Conservation (phyloP, 257 asterid genomes). For the Forsythia suspensa region DNA sequence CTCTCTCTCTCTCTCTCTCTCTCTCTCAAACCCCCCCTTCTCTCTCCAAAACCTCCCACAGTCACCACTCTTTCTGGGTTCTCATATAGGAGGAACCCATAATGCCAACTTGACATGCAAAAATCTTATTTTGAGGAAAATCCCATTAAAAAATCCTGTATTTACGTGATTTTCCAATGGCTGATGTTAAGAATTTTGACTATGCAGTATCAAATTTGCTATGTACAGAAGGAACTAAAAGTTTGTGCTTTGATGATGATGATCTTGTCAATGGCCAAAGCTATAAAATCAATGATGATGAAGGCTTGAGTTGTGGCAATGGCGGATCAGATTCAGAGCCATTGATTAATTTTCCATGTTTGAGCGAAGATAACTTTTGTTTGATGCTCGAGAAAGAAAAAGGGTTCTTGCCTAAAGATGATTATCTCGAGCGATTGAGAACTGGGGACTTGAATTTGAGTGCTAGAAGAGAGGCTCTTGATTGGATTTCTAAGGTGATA, state of each 20-base stretch:
- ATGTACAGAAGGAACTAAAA: constrained; percentile 41
- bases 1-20: background rate
- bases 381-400: constrained; percentile 40
- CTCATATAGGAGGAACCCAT: background rate
- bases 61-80: background rate
- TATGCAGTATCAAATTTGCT: constrained; percentile 35
- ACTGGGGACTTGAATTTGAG: constrained; percentile 41
- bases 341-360: constrained; percentile 32
- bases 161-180: constrained; percentile 1
- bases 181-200: constrained; percentile 20
- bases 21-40: background rate
- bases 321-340: constrained; percentile 8
- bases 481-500: constrained; percentile 46
- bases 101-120: background rate
- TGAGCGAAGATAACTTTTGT: constrained; percentile 37
- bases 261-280: constrained; percentile 13
- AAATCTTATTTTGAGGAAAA: background rate
- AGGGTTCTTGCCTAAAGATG: constrained; percentile 40
- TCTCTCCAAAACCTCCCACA: constrained; percentile 7
- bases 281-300: constrained; percentile 17
- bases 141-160: background rate
- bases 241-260: constrained; percentile 30
- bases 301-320: background rate
- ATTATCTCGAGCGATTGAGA: constrained; percentile 40
- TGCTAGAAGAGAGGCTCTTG: constrained; percentile 39